phyloP scores from a whole-genome alignment of 2,329 filamentous ascomycete genomes.

The Fusarium fujikuroi region DNA sequence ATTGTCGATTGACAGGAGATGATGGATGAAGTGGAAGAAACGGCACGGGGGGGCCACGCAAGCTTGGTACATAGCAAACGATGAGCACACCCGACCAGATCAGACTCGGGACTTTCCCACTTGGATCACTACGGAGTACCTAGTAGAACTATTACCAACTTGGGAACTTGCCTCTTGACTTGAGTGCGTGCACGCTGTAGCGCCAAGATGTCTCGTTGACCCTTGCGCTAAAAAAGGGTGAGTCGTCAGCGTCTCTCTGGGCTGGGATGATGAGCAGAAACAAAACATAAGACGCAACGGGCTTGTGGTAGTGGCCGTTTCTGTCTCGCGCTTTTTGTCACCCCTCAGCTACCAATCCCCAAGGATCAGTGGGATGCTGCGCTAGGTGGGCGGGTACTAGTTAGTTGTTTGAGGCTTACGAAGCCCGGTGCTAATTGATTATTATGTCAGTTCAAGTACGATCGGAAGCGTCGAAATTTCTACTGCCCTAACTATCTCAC shows the following conservation, averaged over 20 bases:
- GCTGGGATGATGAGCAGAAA: neutral
- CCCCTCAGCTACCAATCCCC: neutral
- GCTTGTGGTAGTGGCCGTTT: neutral
- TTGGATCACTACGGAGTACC: neutral
- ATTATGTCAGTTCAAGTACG: neutral
- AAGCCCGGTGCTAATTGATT: conserved; percentile 17
- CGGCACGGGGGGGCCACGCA: conserved; percentile 41
- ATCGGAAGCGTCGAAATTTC: conserved; percentile 1
- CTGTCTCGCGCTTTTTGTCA: conserved; percentile 23
- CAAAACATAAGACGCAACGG: neutral
- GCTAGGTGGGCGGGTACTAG: conserved; percentile 10
- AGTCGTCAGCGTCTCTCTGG: conserved; percentile 25
- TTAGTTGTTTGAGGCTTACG: conserved; percentile 12
- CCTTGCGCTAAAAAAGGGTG: conserved; percentile 28
- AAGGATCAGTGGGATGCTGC: neutral
- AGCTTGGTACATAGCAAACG: conserved; percentile 21
- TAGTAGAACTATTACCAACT: conserved; percentile 19
- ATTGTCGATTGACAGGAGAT: conserved; percentile 34
- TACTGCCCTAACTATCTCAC: neutral
- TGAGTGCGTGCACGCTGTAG: conserved; percentile 15
- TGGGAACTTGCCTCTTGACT: conserved; percentile 2
- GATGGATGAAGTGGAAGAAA: conserved; percentile 29
- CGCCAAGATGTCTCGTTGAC: conserved; percentile 35
- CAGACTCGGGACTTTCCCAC: conserved; percentile 34
- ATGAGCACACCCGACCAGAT: neutral